A percentile compares a stretch with the other conserved stretches of the same genome.
Conservation (phyloP, 2,329 filamentous ascomycete genomes). For the Talaromyces sp. region DNA sequence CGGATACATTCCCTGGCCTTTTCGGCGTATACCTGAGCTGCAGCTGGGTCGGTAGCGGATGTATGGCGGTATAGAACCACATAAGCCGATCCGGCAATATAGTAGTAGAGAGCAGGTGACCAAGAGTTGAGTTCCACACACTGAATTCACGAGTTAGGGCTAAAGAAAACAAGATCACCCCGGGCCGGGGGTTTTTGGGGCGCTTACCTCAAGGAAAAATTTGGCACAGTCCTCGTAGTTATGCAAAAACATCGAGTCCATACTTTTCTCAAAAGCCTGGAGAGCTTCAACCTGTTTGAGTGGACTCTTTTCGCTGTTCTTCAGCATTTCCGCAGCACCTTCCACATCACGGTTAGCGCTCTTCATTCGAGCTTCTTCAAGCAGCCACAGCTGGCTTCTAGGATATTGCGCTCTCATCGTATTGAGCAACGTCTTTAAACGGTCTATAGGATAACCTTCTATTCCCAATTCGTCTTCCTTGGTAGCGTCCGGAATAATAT, state of each 20-base stretch:
- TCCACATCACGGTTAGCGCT: constrained; percentile 62
- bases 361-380: constrained; percentile 79
- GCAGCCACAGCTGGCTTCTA: constrained; percentile 74
- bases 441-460: constrained; percentile 66
- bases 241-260: constrained; percentile 74
- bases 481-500: constrained; percentile 64
- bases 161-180: background rate
- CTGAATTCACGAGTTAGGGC: constrained; percentile 23
- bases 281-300: constrained; percentile 87
- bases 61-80: constrained; percentile 69
- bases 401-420: constrained; percentile 76
- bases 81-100: constrained; percentile 72
- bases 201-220: constrained; percentile 61
- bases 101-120: constrained; percentile 86
- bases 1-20: constrained; percentile 65
- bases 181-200: constrained; percentile 5
- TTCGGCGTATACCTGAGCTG: constrained; percentile 54
- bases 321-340: constrained; percentile 62
- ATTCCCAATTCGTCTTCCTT: constrained; percentile 49
- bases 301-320: constrained; percentile 56
- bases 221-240: constrained; percentile 68
- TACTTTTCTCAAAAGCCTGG: constrained; percentile 74
- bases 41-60: constrained; percentile 25
- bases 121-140: constrained; percentile 82
- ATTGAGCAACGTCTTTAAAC: constrained; percentile 61